Base-by-base conservation (phyloP, 768 basidiomycete genomes). In the Pulveroboletus sp. region DNA sequence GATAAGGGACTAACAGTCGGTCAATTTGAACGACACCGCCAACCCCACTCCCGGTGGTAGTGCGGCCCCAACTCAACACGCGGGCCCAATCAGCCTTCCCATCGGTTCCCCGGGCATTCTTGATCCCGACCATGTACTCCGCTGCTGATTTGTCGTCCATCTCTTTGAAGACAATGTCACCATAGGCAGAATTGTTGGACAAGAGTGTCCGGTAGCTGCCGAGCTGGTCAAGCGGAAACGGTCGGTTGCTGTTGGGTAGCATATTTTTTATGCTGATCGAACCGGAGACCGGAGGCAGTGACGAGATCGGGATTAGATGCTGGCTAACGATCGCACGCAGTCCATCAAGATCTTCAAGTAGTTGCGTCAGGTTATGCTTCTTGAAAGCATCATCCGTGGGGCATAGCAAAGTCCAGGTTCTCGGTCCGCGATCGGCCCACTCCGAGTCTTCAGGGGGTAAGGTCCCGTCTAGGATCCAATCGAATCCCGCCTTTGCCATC, bases 361-460 rank as follows among this genome's bases (percentile, higher is more conserved):
- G 66, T 50, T 69, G 66, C 0, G 93, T 93, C 49, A 98, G 68
- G 70, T 98, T 94, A 66, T 87, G 70, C 19, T 79, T 72, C 63
- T 92, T 86, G 77, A 98, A 97, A 0, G 95, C 94, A 49, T 87
- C 85, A 60, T 99, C 97, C 6, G 83, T 81, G 4, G 97, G 97
- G 56, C 90, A 94, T 19, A 99, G 75, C 5, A 99, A 67, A 2
- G 93, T 95, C 85, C 94, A 98, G 4, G 85, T 84, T 9, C 66
- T 69, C 21, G 72, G 58, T 38, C 69, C 75, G 47, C 66, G 61
- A 14, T 82, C 74, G 6, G 77, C 78, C 84, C 84, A 90, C 11
- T 69, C 71, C 10, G 85, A 85, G 45, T 74, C 85, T 56, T 82
- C 80, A 5, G 89, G 87, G 7, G 88, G 88, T 1, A 77, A 70